Base-by-base conservation (phyloP, 768 basidiomycete species). In the Podaxis rugospora region DNA sequence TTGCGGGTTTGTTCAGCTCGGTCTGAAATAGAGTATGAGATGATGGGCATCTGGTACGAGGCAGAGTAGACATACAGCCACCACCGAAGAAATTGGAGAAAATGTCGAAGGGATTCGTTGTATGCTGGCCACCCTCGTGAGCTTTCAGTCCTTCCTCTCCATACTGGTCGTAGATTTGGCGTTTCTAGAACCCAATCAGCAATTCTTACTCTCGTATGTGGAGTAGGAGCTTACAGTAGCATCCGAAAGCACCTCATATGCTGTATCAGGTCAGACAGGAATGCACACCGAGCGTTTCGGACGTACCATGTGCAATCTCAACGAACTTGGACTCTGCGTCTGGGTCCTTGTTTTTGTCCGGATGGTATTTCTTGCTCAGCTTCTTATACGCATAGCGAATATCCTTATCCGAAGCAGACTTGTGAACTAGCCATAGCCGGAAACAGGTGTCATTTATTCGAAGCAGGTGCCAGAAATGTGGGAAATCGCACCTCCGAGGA, bases 81-180 rank as follows among this genome's bases (percentile, higher is more conserved):
- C 88, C 89, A 55, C 92, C 92, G 65, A 99, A 99, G 80, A 98
- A 97, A 67, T 78, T 88, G 44, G 89, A 84, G 75, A 99, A 99
- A 66, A 97, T 83, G 72, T 98, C 97, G 69, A 98, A 94, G 18
- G 96, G 95, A 70, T 98, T 94, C 21, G 84, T 82, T 57, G 88
- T 80, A 54, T 88, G 80, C 51, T 84, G 80, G n/a, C 92, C 93
- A 51, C 88, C 88, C 76, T 95, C 93, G 55, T 92, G 92, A 35
- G 91, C 91, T 72, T 92, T 93, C 57, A 99, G 72, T 7, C 96
- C 96, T 71, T 97, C 95, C 84, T 95, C 94, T 63, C 96, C 96
- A 76, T 95, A 88, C 61, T 88, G 83, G 72, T 98, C 97, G 73
- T 98, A 99, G 64, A 96, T 92, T 76, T 85, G 82, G 32, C 92